A percentile compares a stretch with the other conserved stretches of the same genome.
Evolutionary conservation across 129 eudicot genomes (phyloP).

Genomic region (Artemisia argyi): DNA sequence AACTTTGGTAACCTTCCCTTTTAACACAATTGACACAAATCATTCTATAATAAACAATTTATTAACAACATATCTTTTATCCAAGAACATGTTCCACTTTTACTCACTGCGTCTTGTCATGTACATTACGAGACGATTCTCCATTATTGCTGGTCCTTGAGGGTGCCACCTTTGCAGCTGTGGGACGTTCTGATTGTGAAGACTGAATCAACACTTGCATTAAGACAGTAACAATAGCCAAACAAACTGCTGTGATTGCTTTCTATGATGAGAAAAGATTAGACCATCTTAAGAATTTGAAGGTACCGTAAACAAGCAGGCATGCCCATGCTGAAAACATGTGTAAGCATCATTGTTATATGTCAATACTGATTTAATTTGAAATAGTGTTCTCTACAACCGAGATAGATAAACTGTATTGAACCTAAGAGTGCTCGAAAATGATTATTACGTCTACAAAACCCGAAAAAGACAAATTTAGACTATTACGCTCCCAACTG

Average conservation of each 20-base stretch:
- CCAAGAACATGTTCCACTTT: not conserved
- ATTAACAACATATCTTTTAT: not conserved
- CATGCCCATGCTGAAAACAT: conserved; percentile 43
- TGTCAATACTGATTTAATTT: too few species aligned
- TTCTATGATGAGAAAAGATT: conserved; percentile 76
- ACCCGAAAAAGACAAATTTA: too few species aligned
- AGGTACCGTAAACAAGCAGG: conserved; percentile 46
- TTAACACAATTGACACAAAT: too few species aligned
- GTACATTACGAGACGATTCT: conserved; percentile 17
- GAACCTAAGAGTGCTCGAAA: too few species aligned
- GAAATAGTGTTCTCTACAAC: too few species aligned
- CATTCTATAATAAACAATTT: too few species aligned
- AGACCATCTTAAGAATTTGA: conserved; percentile 63
- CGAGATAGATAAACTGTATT: too few species aligned
- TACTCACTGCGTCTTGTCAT: conserved; percentile 41
- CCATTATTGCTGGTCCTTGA: conserved; percentile 32
- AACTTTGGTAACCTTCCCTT: too few species aligned
- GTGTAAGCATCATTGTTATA: not conserved
- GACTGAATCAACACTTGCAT: conserved; percentile 84
- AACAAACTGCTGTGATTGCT: conserved; percentile 40
- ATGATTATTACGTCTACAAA: too few species aligned
- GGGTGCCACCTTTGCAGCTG: conserved; percentile 67
- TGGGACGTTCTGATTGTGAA: conserved; percentile 51
- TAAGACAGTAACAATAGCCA: conserved; percentile 53
- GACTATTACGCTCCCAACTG: too few species aligned